Base-by-base conservation (phyloP, 441 rosid genomes). In the Syzygium syzygioides region DNA sequence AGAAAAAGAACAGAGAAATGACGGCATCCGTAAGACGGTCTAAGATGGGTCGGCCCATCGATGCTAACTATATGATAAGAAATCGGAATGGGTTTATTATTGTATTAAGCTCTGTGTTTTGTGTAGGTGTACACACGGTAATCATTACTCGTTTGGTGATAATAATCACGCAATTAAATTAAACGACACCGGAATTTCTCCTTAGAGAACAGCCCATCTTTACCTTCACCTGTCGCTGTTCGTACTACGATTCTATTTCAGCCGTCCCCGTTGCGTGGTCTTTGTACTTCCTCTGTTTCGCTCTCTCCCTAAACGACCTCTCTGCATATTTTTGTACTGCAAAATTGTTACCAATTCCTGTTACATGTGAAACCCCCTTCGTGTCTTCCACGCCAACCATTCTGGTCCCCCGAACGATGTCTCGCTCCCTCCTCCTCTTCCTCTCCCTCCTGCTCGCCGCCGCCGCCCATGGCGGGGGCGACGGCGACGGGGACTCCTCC, bases 391-490 rank as follows among this genome's bases (percentile, higher is more conserved):
- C 50, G 18, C 83, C 83, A 23, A 2, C 83, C 18, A 18, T 18
- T 41, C 52, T n/a, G 4, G 15, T 4, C 32, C 17, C 32, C 32
- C 32, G 26, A 86, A 13, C 86, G 25, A 92, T 95, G 96, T 89
- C 92, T 90, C 95, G 95, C 68, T 89, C 88, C 71, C 90, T 88
- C 83, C 57, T 94, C 56, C 88, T 86, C 79, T 11, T 53, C 88
- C 26, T 53, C 48, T 68, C 54, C 90, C 88, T 88, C 92, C 90
- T 95, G 86, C 85, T 92, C 14, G 90, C 94, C 91, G 79, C 93
- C 85, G 94, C 96, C 84, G 97, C 95, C 89, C 94, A 95, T 4
- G 96, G 93, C 55, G 88, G 89, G 83, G 80, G 45, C 37, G 89
- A 89, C 86, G 92, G 86, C 7, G 94, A 90, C 23, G 93, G 87